Base-by-base conservation (phyloP, 331 rosid genomes). In the Cucumis variabilis region DNA sequence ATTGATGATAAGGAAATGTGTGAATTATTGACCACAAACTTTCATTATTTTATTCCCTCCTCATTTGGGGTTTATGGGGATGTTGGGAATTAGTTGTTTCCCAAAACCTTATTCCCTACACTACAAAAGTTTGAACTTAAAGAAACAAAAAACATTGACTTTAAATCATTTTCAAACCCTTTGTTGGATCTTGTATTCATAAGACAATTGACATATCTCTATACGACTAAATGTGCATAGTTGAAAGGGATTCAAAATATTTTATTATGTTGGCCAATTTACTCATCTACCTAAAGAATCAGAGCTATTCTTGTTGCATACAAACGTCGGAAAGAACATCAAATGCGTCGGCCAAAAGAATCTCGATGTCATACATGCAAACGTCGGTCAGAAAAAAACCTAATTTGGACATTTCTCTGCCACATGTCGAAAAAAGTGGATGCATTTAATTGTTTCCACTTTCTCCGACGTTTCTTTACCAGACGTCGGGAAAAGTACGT, bases 1-100 rank as follows among this genome's bases (percentile, higher is more conserved):
- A 78, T 50, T 46, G 63, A 78, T 78, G 82, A 76, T 41, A 74
- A 83, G 65, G 68, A 89, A 89, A 89, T 83, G 86, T 76, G 87
- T 84, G 88, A 89, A 87, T 71, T 86, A 87, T 85, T 90, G 90
- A 90, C 88, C 90, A 48, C 87, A 77, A 77, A 41, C 86, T 68
- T 68, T 50, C 2, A 41, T 55, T 68, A n/a, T 46, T 76, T n/a
- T 66, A 53, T 76, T 30, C 23, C 46, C 67, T 11, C 16, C 16
- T 16, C 65, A 13, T 14, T 78, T 78, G 6, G 37, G 83, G 23
- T n/a, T 24, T 78, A 24, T 58, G 9, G 33, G 63, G 65, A 14
- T 51, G 37, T 55, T 78, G 66, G 83, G 66, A 21, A 25, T 17
- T 24, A 78, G 83, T 78, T 78, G 83, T 78, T 78, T 51, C 8